phyloP scores from a whole-genome alignment of 352 stramenopile genomes.

The Phytophthora ohioensis region DNA sequence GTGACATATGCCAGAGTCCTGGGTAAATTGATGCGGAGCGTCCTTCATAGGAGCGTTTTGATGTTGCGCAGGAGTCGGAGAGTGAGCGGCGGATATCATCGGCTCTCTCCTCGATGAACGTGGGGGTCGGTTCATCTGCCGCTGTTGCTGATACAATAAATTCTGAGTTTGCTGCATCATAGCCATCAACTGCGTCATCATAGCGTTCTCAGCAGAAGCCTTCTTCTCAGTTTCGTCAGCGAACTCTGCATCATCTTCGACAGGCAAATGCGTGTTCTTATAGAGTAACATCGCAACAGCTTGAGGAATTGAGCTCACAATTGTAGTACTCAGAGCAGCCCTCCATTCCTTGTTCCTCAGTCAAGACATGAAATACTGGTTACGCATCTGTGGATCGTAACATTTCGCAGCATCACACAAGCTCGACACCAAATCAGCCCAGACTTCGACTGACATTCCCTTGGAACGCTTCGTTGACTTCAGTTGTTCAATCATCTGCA shows the following conservation, averaged over 20 bases:
- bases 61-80: neutral
- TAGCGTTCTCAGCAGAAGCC: neutral
- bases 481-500: no score
- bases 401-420: neutral
- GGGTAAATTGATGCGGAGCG: neutral
- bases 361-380: slow-evolving; percentile 1
- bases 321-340: neutral
- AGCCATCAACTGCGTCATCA: neutral
- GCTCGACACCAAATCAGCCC: neutral
- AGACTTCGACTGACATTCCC: neutral
- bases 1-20: neutral
- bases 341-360: neutral
- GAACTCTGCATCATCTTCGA: slow-evolving; percentile 1
- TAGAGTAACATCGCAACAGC: neutral
- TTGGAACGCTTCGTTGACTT: neutral
- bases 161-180: slow-evolving; percentile 1
- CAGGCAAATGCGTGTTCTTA: neutral
- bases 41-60: neutral
- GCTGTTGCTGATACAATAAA: neutral
- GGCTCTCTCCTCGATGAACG: no score
- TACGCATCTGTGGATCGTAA: neutral
- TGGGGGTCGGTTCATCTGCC: no score
- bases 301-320: slow-evolving; percentile 1
- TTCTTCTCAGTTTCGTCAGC: neutral
- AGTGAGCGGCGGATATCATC: neutral